Evolutionary conservation across 345 rosid species (phyloP), one percentile per base, ranked within the genome.

Genomic region (Gossypioides kirkii): DNA sequence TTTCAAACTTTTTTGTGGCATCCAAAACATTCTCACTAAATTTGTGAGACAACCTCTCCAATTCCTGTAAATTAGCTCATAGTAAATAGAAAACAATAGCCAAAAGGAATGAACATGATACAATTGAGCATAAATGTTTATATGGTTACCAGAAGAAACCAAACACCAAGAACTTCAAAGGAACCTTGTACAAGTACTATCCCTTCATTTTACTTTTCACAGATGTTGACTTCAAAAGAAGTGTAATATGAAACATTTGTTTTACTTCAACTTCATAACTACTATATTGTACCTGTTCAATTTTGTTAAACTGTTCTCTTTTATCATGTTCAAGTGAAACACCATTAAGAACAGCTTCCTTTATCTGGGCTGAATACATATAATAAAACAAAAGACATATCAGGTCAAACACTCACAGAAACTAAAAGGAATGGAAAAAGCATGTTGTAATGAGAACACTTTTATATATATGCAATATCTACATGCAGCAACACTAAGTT

Each of bases 1-100:
- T 94, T 83, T 91, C 97, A 86, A 87, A 94, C 65, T 83, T 88
- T 79, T 92, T 94, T 78, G 97, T 94, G 74, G 97, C 89, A 74
- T 94, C 98, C 83, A 94, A 80, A 70, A 90, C 94, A 71, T 94
- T 94, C 83, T 92, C 98, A 49, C 61, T 84, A 74, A 94, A 94
- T 78, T 90, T 94, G 61, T 89, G 88, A 45, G 97, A 84, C 59
- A 90, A 82, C 75, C 84, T 89, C 70, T 89, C 87, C 66, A 92
- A 80, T 82, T 94, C 97, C 98, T 92, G 83, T 9, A 75, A 62
- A 74, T 74, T 28, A 74, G 69, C 18, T 43, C 46, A 60, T 26
- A 26, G 50, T 75, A 72, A 72, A 73, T 49, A 25, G 16, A 36
- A 23, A 36, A 49, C 13, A 20, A 70, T 41, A 16, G 46, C 43